These are phyloP conservation scores for Graphium sp. DNA, from an alignment of 2,329 filamentous ascomycete species.

Conservation along the genomic window DNA sequence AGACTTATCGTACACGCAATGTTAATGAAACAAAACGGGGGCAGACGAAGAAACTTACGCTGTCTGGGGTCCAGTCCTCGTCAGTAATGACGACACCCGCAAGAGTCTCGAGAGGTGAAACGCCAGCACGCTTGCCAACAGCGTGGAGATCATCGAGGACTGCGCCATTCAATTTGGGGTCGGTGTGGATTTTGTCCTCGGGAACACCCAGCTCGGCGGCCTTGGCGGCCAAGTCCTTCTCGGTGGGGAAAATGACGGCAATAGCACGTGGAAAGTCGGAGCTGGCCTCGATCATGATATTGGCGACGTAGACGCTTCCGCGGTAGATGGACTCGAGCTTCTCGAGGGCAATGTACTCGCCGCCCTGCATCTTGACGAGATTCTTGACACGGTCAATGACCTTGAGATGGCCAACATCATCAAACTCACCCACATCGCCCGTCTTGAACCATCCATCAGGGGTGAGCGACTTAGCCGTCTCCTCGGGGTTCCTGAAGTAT, in stretches of 20 bases:
- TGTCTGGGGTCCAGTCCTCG: constrained; percentile 77
- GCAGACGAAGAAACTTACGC: constrained; percentile 38
- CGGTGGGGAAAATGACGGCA: constrained; percentile 59
- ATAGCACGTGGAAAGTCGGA: constrained; percentile 60
- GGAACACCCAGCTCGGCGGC: constrained; percentile 45
- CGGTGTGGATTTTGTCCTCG: constrained; percentile 49
- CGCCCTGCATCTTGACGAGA: constrained; percentile 84
- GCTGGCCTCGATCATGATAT: constrained; percentile 78
- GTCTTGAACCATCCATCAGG: constrained; percentile 93
- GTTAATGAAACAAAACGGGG: neutral
- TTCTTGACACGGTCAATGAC: constrained; percentile 98
- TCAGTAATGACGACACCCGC: constrained; percentile 63
- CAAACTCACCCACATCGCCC: constrained; percentile 86
- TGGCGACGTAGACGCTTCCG: constrained; percentile 58
- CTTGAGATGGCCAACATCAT: constrained; percentile 59
- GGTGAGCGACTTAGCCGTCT: constrained; percentile 64
- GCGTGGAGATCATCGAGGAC: constrained; percentile 53
- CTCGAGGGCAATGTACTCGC: constrained; percentile 94
- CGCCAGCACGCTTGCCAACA: constrained; percentile 46
- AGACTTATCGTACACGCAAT: neutral
- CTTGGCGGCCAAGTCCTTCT: constrained; percentile 42
- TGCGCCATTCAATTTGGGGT: constrained; percentile 43
- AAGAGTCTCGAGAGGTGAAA: constrained; percentile 58
- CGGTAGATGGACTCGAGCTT: constrained; percentile 90
- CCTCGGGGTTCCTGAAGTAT: constrained; percentile 76